A percentile compares a stretch with the other conserved stretches of the same genome.
These are phyloP conservation scores for Solanum tacnaense DNA, from an alignment of 257 asterid species.

Conservation along the genomic window DNA sequence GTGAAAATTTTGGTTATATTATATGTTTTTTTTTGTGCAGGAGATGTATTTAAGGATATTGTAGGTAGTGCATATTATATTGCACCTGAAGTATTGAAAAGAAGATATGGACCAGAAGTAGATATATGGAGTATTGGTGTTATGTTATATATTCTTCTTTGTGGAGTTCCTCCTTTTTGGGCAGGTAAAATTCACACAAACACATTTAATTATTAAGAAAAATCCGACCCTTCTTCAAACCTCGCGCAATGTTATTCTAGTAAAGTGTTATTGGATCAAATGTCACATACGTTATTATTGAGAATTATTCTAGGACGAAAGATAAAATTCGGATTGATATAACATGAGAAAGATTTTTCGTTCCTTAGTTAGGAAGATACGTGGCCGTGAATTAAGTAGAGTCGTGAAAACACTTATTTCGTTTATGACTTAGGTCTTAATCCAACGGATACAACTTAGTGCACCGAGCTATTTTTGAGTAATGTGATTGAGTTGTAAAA, in stretches of 20 bases:
- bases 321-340: not conserved
- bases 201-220: not conserved
- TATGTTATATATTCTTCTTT: slow-evolving; percentile 77
- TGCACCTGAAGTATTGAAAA: slow-evolving; percentile 86
- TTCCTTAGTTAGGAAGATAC: not conserved
- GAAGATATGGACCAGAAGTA: slow-evolving; percentile 82
- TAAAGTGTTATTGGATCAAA: not conserved
- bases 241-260: not conserved
- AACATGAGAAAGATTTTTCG: not conserved
- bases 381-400: not conserved
- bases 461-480: no score
- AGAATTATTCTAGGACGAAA: no score
- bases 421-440: fast-evolving
- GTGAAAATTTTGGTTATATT: not conserved
- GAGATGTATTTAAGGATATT: slow-evolving; percentile 67
- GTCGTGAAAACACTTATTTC: not conserved
- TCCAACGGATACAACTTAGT: not conserved
- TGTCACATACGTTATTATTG: no score
- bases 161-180: slow-evolving; percentile 93
- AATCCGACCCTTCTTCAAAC: not conserved
- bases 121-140: slow-evolving; percentile 95
- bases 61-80: slow-evolving; percentile 94
- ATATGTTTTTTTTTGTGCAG: slow-evolving; percentile 12
- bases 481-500: no score
- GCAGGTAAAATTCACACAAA: slow-evolving; percentile 26